Conservation (phyloP, 371 early-diverging fungal genomes). For the Choanephora cucurbitarum region DNA sequence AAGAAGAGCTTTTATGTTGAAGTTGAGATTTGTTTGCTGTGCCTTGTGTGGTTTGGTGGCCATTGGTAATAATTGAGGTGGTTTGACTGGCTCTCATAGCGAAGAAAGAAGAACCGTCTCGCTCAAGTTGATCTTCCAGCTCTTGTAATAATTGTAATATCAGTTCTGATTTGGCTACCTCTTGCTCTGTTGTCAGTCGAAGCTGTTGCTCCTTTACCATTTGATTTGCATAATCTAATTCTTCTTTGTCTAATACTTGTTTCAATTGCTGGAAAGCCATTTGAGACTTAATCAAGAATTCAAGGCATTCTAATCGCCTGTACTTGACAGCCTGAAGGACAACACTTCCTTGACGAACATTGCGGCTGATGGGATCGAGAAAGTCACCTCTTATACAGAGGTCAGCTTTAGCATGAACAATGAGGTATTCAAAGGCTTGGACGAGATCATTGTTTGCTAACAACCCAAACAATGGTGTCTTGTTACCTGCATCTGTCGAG, state of each 20-base stretch:
- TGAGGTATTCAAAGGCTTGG: slow-evolving; percentile 17
- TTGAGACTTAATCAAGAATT: slow-evolving; percentile 11
- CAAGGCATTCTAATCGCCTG: slow-evolving; percentile 19
- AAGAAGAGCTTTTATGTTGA: slow-evolving; percentile 3
- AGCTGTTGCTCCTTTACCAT: slow-evolving; percentile 11
- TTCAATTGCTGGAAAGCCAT: slow-evolving; percentile 6
- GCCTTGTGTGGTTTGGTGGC: no score
- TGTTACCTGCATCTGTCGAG: slow-evolving; percentile 33
- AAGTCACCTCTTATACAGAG: slow-evolving; percentile 21
- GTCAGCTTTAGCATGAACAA: slow-evolving; percentile 21
- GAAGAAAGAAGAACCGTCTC: slow-evolving; percentile 6
- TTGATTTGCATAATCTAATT: background rate
- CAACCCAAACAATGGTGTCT: slow-evolving; percentile 39
- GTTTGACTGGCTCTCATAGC: background rate
- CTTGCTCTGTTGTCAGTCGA: background rate
- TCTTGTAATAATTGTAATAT: slow-evolving; percentile 18
- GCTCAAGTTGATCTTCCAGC: slow-evolving; percentile 12
- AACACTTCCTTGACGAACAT: slow-evolving; percentile 15
- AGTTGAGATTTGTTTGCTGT: background rate
- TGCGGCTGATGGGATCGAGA: slow-evolving; percentile 10
- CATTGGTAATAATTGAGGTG: background rate
- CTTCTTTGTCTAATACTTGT: background rate
- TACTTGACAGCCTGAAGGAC: slow-evolving; percentile 29
- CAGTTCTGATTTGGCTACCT: slow-evolving; percentile 2
- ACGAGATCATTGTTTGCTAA: slow-evolving; percentile 31